Percentiles rank a stretch among this genome's conserved stretches.
Evolutionary conservation across 2,329 filamentous ascomycete species (phyloP).

Genomic region (Cucurbitaria berberidis): DNA sequence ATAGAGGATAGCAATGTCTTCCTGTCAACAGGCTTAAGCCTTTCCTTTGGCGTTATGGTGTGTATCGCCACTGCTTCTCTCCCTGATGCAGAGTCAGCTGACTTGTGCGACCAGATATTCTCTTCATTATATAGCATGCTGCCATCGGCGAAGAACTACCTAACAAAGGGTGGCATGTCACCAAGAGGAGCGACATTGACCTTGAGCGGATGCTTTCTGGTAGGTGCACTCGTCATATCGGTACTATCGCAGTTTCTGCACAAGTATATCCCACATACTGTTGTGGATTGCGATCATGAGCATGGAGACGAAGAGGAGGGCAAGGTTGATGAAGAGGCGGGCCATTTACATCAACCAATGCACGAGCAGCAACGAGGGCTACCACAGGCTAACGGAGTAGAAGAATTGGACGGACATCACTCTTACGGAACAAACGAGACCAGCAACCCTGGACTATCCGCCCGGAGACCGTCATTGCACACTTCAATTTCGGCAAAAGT

Average conservation of each 20-base stretch:
- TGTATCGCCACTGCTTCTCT: conserved; percentile 30
- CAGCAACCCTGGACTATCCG: conserved; percentile 6
- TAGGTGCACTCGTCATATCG: conserved; percentile 78
- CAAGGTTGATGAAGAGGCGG: conserved; percentile 30
- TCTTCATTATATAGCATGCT: conserved; percentile 93
- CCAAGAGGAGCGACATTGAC: conserved; percentile 71
- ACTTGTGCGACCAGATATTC: conserved; percentile 71
- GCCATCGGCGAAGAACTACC: conserved; percentile 80
- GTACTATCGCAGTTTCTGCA: conserved; percentile 74
- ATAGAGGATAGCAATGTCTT: conserved; percentile 91
- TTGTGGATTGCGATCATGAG: conserved; percentile 79
- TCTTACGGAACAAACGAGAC: conserved; percentile 27
- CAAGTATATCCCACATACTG: conserved; percentile 75
- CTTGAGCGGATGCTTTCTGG: conserved; percentile 72
- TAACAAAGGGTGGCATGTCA: conserved; percentile 71
- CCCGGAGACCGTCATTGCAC: conserved; percentile 50
- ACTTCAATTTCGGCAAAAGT: conserved; percentile 52
- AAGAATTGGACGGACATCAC: conserved; percentile 17
- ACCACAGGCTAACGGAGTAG: conserved; percentile 14
- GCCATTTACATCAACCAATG: conserved; percentile 25
- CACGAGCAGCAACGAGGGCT: conserved; percentile 26
- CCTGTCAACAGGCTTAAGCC: conserved; percentile 82
- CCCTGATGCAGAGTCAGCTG: conserved; percentile 3
- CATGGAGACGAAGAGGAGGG: conserved; percentile 63
- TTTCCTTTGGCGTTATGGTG: conserved; percentile 98